Evolutionary conservation across 1,284 basidiomycete species (phyloP), one percentile per base, ranked within the genome.

Genomic region (Peniophora sp.): DNA sequence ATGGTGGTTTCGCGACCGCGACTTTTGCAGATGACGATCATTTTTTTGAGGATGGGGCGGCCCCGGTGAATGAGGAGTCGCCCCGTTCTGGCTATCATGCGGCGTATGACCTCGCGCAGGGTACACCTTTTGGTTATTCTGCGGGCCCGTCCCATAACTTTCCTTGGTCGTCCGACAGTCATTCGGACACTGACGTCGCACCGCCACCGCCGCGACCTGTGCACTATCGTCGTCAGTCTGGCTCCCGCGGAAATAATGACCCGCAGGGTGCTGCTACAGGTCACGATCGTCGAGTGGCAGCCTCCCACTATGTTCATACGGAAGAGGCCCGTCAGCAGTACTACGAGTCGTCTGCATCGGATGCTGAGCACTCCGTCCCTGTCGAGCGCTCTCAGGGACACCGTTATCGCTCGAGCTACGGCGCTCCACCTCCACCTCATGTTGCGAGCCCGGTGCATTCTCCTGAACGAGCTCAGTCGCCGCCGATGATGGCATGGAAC

Each of bases 401-500:
- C n/a, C 44, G 44, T 16, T 45, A 45, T 24, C n/a, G 44, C 19
- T 22, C 16, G n/a, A 25, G 27, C 25, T 23, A 50, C 41, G 27
- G 61, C 47, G 47, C 57, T 23, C 50, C 56, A 22, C 62, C 53
- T 51, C 60, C 51, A 50, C 63, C 56, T 48, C 51, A 56, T 22
- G 54, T 58, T 38, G 56, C 56, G 9, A 66, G 56, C 8, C 47
- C 56, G 41, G 16, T 32, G 10, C 44, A 9, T 16, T 8, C 20
- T 5, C 44, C 17, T 25, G 20, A 63, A 50, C 73, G 73, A 24
- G 74, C 77, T 17, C 56, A 66, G 11, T 85, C 85, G n/a, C 81
- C 81, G 36, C 82, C 84, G 1, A 73, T 83, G 63, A 58, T 85
- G 39, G 58, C 73, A 20, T 86, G 85, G 83, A 83, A 86, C 62